Percentiles rank a stretch among this genome's conserved stretches.
Evolutionary conservation across 1,284 basidiomycete genomes (phyloP).

Genomic region (Puccinia novopanici): DNA sequence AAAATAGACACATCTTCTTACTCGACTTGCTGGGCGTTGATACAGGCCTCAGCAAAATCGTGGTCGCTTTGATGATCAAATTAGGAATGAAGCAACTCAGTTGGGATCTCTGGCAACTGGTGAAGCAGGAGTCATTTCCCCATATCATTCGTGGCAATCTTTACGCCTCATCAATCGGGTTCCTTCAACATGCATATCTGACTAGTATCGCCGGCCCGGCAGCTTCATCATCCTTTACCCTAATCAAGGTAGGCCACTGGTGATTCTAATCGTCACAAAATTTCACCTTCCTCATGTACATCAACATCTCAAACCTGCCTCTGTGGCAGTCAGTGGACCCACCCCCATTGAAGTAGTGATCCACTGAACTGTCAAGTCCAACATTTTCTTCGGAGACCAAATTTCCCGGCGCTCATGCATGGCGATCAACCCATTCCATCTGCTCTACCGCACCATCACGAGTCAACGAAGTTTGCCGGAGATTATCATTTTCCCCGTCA

Average conservation of each 20-base stretch:
- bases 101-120: slow-evolving; percentile 36
- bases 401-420: not conserved
- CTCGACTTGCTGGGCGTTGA: no score
- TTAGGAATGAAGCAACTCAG: slow-evolving; percentile 43
- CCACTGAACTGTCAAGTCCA: not conserved
- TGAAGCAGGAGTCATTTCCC: slow-evolving; percentile 46
- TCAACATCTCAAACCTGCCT: slow-evolving; percentile 11
- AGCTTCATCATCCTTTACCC: no score
- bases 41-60: slow-evolving; percentile 48
- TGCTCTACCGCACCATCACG: not conserved
- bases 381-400: not conserved
- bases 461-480: slow-evolving; percentile 16
- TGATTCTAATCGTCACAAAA: no score
- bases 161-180: slow-evolving; percentile 47
- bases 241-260: no score
- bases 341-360: not conserved
- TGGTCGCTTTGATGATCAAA: slow-evolving; percentile 49
- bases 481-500: no score
- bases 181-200: slow-evolving; percentile 45
- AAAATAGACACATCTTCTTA: no score
- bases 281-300: not conserved
- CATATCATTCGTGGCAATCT: slow-evolving; percentile 49
- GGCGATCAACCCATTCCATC: slow-evolving; percentile 8
- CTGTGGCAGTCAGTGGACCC: not conserved
- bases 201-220: slow-evolving; percentile 28